Base-by-base conservation (phyloP, 2,329 filamentous ascomycete genomes). In the Orbilia blumenaviensis region DNA sequence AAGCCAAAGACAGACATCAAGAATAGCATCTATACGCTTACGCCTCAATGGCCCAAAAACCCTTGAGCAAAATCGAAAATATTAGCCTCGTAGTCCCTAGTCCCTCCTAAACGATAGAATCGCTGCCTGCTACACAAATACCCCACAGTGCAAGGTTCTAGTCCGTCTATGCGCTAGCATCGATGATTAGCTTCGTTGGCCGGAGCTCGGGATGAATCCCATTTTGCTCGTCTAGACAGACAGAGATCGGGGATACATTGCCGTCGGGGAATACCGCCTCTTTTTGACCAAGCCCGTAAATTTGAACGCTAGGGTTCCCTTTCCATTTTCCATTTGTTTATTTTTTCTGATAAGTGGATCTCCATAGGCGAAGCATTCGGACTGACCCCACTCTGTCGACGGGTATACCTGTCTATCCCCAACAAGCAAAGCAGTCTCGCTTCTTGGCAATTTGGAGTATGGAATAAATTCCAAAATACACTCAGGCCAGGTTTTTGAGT, bases 191-290 rank as follows among this genome's bases (percentile, higher is more conserved):
- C 69, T 75, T 75, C 62, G 56, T 66, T 67, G 63, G 36, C 69
- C 69, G 69, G 69, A 75, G 62, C 63, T 75, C 69, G 69, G 69
- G 69, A 75, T 46, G 27, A 54, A 75, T 52, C 63, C 69, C 69
- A 67, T 67, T 66, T 75, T 66, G 69, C 56, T 75, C 69, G 69
- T 56, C 69, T 75, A 60, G 61, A 66, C 52, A 52, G 42, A 42
- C 54, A 67, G 46, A 75, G 44, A 63, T 75, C 69, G 62, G 69
- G 52, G 69, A 56, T 63, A 50, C 44, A 38, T 44, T 75, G 56
- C 62, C 63, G 62, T 67, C 69, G 69, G 69, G 56, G 69, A 75
- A 75, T 75, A 75, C 69, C 69, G 62, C 27, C 54, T 63, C 29
- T 21, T 48, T 58, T 21, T 29, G 29, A 46, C 32, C 36, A 42